Evolutionary conservation across 768 basidiomycete species (phyloP), one percentile per base, ranked within the genome.

Genomic region (Tubosaeta sp.): DNA sequence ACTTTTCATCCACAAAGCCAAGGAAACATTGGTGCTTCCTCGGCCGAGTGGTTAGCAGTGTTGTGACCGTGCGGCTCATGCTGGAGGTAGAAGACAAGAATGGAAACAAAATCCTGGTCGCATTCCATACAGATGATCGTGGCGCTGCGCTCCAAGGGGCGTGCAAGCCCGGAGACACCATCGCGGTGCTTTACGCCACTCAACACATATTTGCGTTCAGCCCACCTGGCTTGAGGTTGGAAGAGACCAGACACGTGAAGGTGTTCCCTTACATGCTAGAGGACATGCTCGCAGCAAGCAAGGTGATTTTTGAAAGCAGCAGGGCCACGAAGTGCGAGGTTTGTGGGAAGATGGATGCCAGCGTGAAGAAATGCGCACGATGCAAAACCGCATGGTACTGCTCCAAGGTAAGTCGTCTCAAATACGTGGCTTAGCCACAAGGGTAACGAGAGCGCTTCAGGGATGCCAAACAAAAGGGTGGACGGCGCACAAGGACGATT

Each of bases 41-140:
- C 5, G 66, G 66, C 5, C 57, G 46, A 25, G 59, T 67, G 14
- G 51, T 67, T 42, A 63, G 60, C 14, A 66, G 57, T 5, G 19
- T 26, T n/a, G 52, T 59, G 19, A n/a, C 56, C n/a, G 66, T 67
- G 35, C 66, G 66, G 47, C 66, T 67, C 48, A 46, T 43, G 2
- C 51, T 67, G n/a, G 35, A 67, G 14, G 66, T 68, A n/a, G 59
- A 68, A 43, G 66, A 67, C 54, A 66, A 35, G 45, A 55, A 54
- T 13, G 66, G 67, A 10, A 52, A 65, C 9, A 39, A 42, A 44
- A 45, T 66, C 11, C 52, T 59, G 29, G 65, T 67, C 19, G 65
- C 65, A 12, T 67, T 67, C 58, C 65, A 67, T n/a, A 67, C 67
- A 6, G 61, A 67, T 26, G 66, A 67, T 43, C 66, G 66, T 42